Base-by-base conservation (phyloP, 768 basidiomycete species). In the Termitomyces sp. region DNA sequence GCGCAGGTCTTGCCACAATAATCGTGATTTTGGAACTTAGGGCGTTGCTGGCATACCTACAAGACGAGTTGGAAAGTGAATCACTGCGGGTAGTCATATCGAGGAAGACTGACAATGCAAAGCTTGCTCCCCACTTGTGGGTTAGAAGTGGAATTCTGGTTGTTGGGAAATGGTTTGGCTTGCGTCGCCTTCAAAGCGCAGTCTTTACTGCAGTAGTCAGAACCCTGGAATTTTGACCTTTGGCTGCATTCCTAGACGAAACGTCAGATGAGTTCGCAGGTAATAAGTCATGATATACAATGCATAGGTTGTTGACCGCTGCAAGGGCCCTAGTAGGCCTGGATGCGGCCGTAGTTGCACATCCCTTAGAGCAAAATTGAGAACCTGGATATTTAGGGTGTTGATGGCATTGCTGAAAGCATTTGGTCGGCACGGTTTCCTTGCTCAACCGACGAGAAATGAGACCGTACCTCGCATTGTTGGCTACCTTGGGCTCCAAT, bases 1-100 rank as follows among this genome's bases (percentile, higher is more conserved):
- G 59, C 85, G 62, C 86, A 87, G 50, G 79, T 83, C 76, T 84
- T 83, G 54, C 87, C 84, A 57, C 87, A 52, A 40, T 52, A 40
- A 20, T 27, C 37, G 51, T 52, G 39, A 27, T 39, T 52, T 14
- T 52, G 39, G 26, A 52, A 52, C 3, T 13, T 39, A 5, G 26
- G 51, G 27, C 51, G 39, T 14, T 52, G 51, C 26, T 40, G 51
- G 26, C 51, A 52, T 7, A 52, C 51, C 51, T 52, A 27, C n/a
- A 52, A 30, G 51, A 26, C 36, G 33, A 3, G 16, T 13, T 39
- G 18, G 10, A 30, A 10, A 46, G 30, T 3, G 13, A 46, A 30
- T 46, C 45, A 18, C 44, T n/a, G 4, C 30, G 4, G 4, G 16
- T 44, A 16, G 5, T 32, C 2, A 48, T 7, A 39, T 27, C n/a